Evolutionary conservation across 805 yeast species (phyloP), one percentile per base, ranked within the genome.

Genomic region (Blastobotrys robertii): DNA sequence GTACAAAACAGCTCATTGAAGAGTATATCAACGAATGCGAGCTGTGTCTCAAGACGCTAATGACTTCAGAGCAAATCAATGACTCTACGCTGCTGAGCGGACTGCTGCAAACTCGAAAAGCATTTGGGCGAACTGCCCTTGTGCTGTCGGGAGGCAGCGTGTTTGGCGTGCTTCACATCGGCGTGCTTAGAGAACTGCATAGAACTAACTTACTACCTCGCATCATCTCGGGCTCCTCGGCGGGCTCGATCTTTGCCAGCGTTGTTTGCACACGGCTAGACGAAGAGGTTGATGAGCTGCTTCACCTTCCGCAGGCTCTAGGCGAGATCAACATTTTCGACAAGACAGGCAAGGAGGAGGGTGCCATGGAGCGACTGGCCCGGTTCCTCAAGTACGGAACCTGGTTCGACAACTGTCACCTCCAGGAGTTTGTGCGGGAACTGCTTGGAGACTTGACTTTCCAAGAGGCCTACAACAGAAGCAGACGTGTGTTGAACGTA

Each of bases 121-220:
- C 88, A 54, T 84, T 84, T 41, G 99, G 99, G 0, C 71, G 96
- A 43, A 88, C 97, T 0, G 98, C 97, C 0, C 66, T 92, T 22
- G 86, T 94, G n/a, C 70, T 92, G 42, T 81, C 94, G 38, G 99
- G 99, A 1, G 99, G 99, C 1, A 87, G 95, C 2, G 84, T 95
- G 3, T 84, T 90, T 65, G 98, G 97, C 0, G 64, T 90, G 40
- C 78, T 88, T 48, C 97, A 90, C 51, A 83, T 87, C 45, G 99
- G 99, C 1, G 96, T 92, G 0, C 65, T 90, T 37, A 77, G 85
- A 3, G 83, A 92, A 2, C 68, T 92, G 28, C 64, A 81, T 34
- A 92, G 85, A 51, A 72, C 74, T 41, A 79, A 81, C 42, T 66
- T 87, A 15, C 65, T 90, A 16, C 99, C 99, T 0, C 73, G 83